Conservation (phyloP, 1,284 basidiomycete species). For the Moesziomyces antarcticus region DNA sequence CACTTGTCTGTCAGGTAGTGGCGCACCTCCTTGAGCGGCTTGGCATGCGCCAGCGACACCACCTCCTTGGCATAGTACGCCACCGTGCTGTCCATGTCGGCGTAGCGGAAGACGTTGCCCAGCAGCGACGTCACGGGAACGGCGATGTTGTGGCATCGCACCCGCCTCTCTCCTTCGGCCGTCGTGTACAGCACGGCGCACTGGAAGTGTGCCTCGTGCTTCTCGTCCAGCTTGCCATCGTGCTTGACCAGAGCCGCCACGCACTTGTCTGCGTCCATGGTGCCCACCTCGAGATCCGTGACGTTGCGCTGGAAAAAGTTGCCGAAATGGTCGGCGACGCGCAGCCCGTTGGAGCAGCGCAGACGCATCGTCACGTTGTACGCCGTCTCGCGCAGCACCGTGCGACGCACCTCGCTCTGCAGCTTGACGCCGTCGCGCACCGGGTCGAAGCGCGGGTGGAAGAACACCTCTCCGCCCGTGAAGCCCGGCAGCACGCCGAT, state of each 20-base stretch:
- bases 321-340: conserved; percentile 79
- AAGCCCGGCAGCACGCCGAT: conserved; percentile 76
- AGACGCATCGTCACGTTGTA: conserved; percentile 86
- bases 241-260: conserved; percentile 77
- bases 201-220: conserved; percentile 84
- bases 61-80: conserved; percentile 79
- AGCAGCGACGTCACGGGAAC: conserved; percentile 84
- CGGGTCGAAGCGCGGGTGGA: conserved; percentile 87
- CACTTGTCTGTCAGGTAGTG: conserved; percentile 87
- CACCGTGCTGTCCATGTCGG: conserved; percentile 88
- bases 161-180: conserved; percentile 80
- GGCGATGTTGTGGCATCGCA: conserved; percentile 86
- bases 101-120: conserved; percentile 90
- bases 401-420: conserved; percentile 78
- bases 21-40: conserved; percentile 80
- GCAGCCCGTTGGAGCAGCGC: conserved; percentile 86
- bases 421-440: conserved; percentile 78
- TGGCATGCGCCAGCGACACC: conserved; percentile 78
- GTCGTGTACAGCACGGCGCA: conserved; percentile 92
- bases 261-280: conserved; percentile 83
- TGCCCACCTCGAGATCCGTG: conserved; percentile 83
- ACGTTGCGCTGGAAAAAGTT: conserved; percentile 82
- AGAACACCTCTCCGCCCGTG: conserved; percentile 93
- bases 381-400: conserved; percentile 79
- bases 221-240: conserved; percentile 76